phyloP scores from a whole-genome alignment of 805 yeast species.

The Jamesozyma spencerorum region DNA sequence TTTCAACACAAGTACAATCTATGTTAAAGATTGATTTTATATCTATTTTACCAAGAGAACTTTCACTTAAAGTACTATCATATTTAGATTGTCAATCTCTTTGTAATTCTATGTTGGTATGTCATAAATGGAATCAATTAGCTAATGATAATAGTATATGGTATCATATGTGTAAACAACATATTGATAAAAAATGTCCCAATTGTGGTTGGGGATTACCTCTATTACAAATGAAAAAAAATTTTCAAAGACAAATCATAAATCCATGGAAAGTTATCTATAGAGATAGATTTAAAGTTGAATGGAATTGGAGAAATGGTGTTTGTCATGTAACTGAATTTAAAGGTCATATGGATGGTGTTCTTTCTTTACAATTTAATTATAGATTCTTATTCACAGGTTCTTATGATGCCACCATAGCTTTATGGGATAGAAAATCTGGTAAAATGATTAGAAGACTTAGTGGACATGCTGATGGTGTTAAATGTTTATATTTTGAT shows the following conservation, averaged over 20 bases:
- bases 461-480: slow-evolving; percentile 83
- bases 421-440: slow-evolving; percentile 84
- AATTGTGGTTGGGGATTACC: slow-evolving; percentile 99
- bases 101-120: slow-evolving; percentile 89
- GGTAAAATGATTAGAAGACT: slow-evolving; percentile 72
- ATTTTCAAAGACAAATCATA: slow-evolving; percentile 35
- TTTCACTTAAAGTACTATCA: slow-evolving; percentile 75
- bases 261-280: slow-evolving; percentile 96
- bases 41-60: slow-evolving; percentile 73
- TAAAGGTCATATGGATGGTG: slow-evolving; percentile 78
- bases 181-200: slow-evolving; percentile 93
- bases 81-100: slow-evolving; percentile 89
- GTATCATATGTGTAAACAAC: slow-evolving; percentile 98
- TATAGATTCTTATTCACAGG: slow-evolving; percentile 80
- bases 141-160: slow-evolving; percentile 97
- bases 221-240: slow-evolving; percentile 69
- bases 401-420: slow-evolving; percentile 80
- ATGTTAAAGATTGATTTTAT: slow-evolving; percentile 85
- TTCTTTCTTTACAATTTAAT: slow-evolving; percentile 79
- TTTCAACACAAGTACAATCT: slow-evolving; percentile 68
- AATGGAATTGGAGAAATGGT: slow-evolving; percentile 91
- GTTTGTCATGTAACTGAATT: slow-evolving; percentile 51
- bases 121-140: slow-evolving; percentile 71
- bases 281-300: slow-evolving; percentile 82
- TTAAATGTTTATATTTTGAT: slow-evolving; percentile 77